Evolutionary conservation across 768 basidiomycete genomes (phyloP).

Genomic region (Naganishia antarctica): DNA sequence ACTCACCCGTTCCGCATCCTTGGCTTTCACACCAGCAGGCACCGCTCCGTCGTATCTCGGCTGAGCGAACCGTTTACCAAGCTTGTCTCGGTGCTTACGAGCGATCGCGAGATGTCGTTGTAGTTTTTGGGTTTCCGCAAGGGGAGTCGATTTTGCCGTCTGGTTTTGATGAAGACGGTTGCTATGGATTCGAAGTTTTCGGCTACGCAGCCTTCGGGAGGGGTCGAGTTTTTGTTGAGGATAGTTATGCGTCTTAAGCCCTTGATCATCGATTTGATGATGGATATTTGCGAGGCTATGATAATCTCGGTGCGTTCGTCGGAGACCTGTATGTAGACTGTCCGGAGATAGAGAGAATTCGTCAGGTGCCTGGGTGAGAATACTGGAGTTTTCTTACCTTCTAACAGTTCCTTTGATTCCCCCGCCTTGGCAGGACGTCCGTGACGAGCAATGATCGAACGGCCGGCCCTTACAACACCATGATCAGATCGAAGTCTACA

Average conservation of each 20-base stretch:
- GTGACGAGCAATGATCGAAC: conserved; percentile 82
- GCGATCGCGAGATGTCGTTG: conserved; percentile 82
- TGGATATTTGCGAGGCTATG: conserved; percentile 66
- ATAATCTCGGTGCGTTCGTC: conserved; percentile 61
- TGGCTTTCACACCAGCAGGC: background rate
- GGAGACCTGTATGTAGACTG: conserved; percentile 74
- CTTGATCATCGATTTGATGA: conserved; percentile 78
- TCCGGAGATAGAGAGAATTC: background rate
- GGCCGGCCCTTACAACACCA: conserved; percentile 69
- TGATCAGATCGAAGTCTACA: conserved; percentile 77
- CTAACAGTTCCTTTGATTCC: too few species aligned
- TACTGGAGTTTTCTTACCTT: conserved; percentile 43
- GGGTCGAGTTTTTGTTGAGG: conserved; percentile 65
- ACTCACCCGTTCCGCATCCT: background rate
- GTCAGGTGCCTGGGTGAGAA: background rate
- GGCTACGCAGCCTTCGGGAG: conserved; percentile 84
- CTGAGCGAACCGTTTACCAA: conserved; percentile 67
- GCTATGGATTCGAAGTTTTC: conserved; percentile 67
- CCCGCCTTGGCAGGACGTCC: too few species aligned
- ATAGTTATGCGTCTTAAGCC: conserved; percentile 74
- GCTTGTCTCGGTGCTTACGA: conserved; percentile 66
- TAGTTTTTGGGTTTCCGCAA: conserved; percentile 78
- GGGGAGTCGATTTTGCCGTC: conserved; percentile 86
- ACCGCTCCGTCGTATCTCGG: conserved; percentile 51
- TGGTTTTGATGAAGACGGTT: conserved; percentile 75